Evolutionary conservation across 2,329 filamentous ascomycete genomes (phyloP).

Genomic region (Venturia effusa): DNA sequence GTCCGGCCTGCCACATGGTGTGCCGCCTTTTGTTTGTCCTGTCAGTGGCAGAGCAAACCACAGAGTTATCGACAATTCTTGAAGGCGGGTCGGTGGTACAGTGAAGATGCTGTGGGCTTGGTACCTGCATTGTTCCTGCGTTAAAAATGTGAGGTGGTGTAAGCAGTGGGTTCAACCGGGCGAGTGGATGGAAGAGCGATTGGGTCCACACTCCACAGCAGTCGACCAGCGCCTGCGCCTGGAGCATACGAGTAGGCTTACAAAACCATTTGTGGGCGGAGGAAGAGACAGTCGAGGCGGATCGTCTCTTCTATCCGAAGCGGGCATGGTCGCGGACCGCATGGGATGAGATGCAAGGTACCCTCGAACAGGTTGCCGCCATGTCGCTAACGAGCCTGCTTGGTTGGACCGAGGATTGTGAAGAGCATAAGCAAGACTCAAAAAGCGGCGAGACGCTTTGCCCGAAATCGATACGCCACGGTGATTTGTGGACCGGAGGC

Average conservation of each 20-base stretch:
- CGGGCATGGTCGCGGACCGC: not conserved
- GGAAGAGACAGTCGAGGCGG: not conserved
- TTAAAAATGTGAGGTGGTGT: slow-evolving; percentile 10
- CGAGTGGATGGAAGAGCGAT: not conserved
- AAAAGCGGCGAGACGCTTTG: slow-evolving; percentile 4
- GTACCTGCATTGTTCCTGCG: slow-evolving; percentile 33
- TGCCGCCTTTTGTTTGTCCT: not conserved
- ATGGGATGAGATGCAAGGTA: not conserved
- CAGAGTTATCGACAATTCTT: too few relatives aligned
- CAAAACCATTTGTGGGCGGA: not conserved
- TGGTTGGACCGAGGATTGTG: not conserved
- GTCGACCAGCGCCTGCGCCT: not conserved
- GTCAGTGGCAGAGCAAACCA: not conserved
- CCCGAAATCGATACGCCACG: slow-evolving; percentile 1
- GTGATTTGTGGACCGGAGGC: not conserved
- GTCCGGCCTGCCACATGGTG: not conserved
- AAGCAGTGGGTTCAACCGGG: not conserved
- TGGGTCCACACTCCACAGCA: not conserved
- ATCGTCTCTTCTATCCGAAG: not conserved
- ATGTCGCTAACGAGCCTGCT: not conserved
- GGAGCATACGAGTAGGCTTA: not conserved
- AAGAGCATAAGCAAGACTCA: not conserved
- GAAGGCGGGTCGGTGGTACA: too few relatives aligned
- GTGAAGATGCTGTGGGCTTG: too few relatives aligned
- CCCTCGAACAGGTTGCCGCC: not conserved